A percentile compares a stretch with the other conserved stretches of the same genome.
phyloP scores from a whole-genome alignment of 2,329 filamentous ascomycete species.

The Colletotrichum sp. region DNA sequence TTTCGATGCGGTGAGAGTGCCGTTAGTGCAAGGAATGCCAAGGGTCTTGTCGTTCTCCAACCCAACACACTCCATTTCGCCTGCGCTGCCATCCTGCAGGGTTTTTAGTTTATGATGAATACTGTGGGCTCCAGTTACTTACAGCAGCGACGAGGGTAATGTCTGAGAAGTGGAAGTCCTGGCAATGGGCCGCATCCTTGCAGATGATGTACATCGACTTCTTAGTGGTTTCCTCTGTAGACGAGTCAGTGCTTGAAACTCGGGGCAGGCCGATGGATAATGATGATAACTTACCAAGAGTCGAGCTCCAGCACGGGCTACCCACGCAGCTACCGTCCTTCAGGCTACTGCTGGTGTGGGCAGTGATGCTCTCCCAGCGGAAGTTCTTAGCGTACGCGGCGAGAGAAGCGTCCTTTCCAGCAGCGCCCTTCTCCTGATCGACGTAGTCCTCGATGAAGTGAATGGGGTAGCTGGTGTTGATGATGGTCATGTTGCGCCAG shows the following conservation, averaged over 20 bases:
- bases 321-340: slow-evolving; percentile 1
- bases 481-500: slow-evolving; percentile 8
- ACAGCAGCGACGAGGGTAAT: background rate
- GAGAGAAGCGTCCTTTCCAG: background rate
- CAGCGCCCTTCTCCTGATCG: slow-evolving; percentile 4
- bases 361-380: background rate
- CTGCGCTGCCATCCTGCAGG: background rate
- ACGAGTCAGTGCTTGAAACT: background rate
- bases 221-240: background rate
- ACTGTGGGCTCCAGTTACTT: background rate
- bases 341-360: background rate
- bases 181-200: slow-evolving; percentile 7
- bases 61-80: slow-evolving; percentile 4
- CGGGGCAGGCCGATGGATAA: background rate
- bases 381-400: slow-evolving; percentile 7
- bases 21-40: slow-evolving; percentile 7
- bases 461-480: slow-evolving; percentile 1
- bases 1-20: background rate
- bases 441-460: slow-evolving; percentile 14
- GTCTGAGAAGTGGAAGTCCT: background rate
- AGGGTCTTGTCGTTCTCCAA: background rate
- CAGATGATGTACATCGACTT: slow-evolving; percentile 3
- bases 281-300: background rate
- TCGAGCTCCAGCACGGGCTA: slow-evolving; percentile 3
- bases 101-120: background rate